Base-by-base conservation (phyloP, 257 asterid genomes). In the Rauvolfia tetraphylla region DNA sequence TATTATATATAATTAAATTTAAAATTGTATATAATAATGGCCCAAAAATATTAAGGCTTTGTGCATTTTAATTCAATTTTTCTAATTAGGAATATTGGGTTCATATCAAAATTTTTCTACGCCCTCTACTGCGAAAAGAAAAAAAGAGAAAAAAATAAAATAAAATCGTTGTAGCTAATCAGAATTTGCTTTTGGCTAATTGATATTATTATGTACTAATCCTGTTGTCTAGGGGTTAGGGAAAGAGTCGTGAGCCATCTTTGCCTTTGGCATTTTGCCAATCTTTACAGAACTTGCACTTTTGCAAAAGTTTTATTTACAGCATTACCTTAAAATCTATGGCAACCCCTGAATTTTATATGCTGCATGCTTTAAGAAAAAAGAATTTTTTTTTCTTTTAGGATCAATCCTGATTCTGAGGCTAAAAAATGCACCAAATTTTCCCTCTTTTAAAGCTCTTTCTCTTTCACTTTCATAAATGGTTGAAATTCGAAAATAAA, bases 171-270 rank as follows among this genome's bases (percentile, higher is more conserved):
- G 0, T 3, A 10, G 46, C 46, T 46, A 46, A 46, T 11, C 1
- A 46, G 14, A n/a, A 29, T 73, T 54, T 62, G 48, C 31, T 72
- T 72, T 65, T 4, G 68, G 3, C 44, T 4, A 31, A 6, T 34
- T 65, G 34, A 34, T 65, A 15, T 0, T 15, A 23, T 54, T 54
- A 18, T 13, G 39, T 14, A 3, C 3, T 41, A 62, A 15, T 14
- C 25, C 12, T 63, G 39, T 75, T 10, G 27, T 12, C 46, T 23
- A 34, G 72, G 56, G 58, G 56, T 58, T 59, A 22, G 36, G 44
- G 14, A 62, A 74, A 75, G 77, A 70, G 77, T n/a, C n/a, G n/a
- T n/a, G n/a, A n/a, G n/a, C 65, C 73, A 54, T 69, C 73, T 81
- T 70, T 74, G 51, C 31, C 78, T 74, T 68, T 39, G 56, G 27